These are phyloP conservation scores for Candida insectorum DNA, from an alignment of 805 yeast genomes.

Conservation along the genomic window DNA sequence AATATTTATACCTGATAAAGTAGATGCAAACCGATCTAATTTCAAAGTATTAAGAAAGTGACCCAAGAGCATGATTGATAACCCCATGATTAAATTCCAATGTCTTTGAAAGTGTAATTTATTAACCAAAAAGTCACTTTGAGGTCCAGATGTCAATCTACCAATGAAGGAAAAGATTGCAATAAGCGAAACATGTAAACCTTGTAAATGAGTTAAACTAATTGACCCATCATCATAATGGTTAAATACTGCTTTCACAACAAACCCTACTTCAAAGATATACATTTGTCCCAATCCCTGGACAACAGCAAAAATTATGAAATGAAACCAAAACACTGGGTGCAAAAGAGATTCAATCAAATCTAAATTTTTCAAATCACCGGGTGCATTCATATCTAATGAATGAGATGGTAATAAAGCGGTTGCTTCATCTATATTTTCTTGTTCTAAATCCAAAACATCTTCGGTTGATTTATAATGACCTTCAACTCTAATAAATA, in stretches of 20 bases:
- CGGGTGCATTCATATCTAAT: constrained; percentile 1
- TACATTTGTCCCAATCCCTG: constrained; percentile 40
- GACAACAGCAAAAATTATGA: constrained; percentile 24
- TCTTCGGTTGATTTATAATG: constrained; percentile 8
- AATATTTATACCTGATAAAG: constrained; percentile 14
- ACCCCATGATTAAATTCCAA: constrained; percentile 29
- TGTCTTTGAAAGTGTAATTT: constrained; percentile 24
- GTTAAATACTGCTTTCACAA: constrained; percentile 24
- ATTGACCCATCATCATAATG: constrained; percentile 12
- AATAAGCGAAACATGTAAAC: constrained; percentile 30
- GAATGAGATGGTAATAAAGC: constrained; percentile 12
- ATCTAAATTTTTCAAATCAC: constrained; percentile 14
- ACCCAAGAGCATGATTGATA: constrained; percentile 26
- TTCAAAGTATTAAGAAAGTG: constrained; percentile 20
- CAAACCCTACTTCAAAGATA: constrained; percentile 31
- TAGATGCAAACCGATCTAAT: constrained; percentile 10
- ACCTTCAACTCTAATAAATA: constrained; percentile 30
- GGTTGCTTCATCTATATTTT: constrained; percentile 9
- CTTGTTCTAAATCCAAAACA: constrained; percentile 6
- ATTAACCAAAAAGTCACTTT: constrained; percentile 24
- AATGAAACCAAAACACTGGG: constrained; percentile 32
- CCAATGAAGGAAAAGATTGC: constrained; percentile 30
- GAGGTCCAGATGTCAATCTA: constrained; percentile 29
- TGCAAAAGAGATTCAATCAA: constrained; percentile 21
- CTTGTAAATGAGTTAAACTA: constrained; percentile 22